These are phyloP conservation scores for Vigna angularis DNA, from an alignment of 306 rosid genomes.

Conservation along the genomic window DNA sequence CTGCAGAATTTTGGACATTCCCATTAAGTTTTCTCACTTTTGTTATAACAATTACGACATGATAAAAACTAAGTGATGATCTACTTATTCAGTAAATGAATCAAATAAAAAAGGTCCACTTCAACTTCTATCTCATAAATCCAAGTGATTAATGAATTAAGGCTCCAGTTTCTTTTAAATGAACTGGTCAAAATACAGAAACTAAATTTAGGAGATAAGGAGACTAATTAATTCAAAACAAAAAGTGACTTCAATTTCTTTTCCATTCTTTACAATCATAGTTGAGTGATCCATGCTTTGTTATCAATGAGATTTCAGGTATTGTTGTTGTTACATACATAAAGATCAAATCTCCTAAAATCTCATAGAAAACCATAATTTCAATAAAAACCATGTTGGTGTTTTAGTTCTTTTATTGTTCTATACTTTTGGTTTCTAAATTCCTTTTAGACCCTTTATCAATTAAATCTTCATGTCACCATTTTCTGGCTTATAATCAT, in stretches of 20 bases:
- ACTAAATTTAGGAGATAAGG: no score
- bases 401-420: background rate
- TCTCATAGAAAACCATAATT: background rate
- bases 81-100: background rate
- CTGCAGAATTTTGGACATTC: no score
- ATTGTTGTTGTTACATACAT: no score
- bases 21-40: background rate
- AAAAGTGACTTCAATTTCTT: background rate
- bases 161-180: background rate
- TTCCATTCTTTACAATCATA: background rate
- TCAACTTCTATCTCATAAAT: slow-evolving; percentile 18
- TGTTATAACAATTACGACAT: background rate
- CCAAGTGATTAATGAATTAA: background rate
- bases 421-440: background rate
- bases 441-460: background rate
- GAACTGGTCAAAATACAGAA: no score
- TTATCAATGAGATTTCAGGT: background rate
- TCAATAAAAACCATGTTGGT: background rate
- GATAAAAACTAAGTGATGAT: background rate
- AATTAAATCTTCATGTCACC: background rate
- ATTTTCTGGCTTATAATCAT: background rate
- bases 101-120: background rate
- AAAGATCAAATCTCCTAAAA: no score
- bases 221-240: no score
- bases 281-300: background rate